Evolutionary conservation across 805 yeast species (phyloP).

Genomic region (Zygoascus biomembranicola): DNA sequence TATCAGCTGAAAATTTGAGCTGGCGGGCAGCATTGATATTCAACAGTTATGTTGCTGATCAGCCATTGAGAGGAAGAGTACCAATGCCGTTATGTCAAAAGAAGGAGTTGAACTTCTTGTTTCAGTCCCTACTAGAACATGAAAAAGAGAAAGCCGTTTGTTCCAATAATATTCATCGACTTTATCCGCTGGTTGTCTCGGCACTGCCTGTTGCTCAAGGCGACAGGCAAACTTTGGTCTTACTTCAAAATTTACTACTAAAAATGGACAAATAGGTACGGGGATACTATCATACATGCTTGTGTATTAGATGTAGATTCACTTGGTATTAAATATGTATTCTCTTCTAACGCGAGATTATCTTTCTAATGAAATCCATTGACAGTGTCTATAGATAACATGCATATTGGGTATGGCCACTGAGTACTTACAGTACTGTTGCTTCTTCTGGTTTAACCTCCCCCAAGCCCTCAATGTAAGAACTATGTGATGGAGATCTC

Average conservation of each 20-base stretch:
- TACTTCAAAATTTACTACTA: conserved; percentile 6
- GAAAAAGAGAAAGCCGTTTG: neutral
- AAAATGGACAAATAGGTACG: neutral
- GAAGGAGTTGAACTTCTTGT: conserved; percentile 42
- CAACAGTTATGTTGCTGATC: conserved; percentile 57
- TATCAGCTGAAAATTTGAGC: conserved; percentile 40
- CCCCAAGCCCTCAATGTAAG: neutral
- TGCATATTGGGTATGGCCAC: neutral
- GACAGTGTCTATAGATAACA: neutral
- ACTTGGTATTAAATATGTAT: neutral
- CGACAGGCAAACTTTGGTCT: conserved; percentile 4
- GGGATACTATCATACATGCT: neutral
- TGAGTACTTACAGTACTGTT: neutral
- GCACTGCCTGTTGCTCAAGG: conserved; percentile 6
- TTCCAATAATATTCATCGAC: neutral
- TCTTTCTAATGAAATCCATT: neutral
- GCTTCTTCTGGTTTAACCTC: conserved; percentile 1
- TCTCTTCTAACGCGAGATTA: no score
- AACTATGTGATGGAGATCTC: neutral
- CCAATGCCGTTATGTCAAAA: conserved; percentile 65
- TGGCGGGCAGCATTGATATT: conserved; percentile 54
- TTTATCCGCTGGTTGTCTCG: conserved; percentile 8
- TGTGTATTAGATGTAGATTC: neutral
- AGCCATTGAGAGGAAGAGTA: conserved; percentile 44
- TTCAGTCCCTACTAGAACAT: conserved; percentile 12